Percentiles rank a stretch among this genome's conserved stretches.
These are phyloP conservation scores for Auricularia cornea DNA, from an alignment of 768 basidiomycete genomes.

Conservation along the genomic window DNA sequence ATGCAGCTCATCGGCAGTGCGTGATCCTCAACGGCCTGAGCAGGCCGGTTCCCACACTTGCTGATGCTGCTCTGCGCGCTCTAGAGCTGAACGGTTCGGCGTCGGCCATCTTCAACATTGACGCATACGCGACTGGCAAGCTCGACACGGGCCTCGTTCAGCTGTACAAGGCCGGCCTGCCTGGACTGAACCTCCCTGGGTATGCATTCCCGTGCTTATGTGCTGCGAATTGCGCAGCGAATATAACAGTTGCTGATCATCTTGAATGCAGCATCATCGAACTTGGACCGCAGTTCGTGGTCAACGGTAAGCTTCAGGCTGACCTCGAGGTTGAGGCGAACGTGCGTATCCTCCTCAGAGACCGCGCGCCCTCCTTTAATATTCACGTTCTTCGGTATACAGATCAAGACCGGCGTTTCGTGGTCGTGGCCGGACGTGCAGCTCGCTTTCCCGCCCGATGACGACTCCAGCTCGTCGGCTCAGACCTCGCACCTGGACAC, in stretches of 20 bases:
- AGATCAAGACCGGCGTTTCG: not conserved
- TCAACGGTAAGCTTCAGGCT: constrained; percentile 31
- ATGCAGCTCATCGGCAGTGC: constrained; percentile 30
- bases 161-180: constrained; percentile 35
- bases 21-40: too few species aligned
- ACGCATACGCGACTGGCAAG: constrained; percentile 20
- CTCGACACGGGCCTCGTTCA: constrained; percentile 36
- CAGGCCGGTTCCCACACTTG: too few species aligned
- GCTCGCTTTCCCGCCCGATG: constrained; percentile 25
- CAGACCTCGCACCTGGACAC: constrained; percentile 1
- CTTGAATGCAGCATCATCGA: constrained; percentile 30
- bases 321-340: constrained; percentile 31
- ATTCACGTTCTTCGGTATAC: constrained; percentile 38
- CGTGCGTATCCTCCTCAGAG: constrained; percentile 35
- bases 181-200: constrained; percentile 44
- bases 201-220: constrained; percentile 13
- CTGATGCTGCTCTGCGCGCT: not conserved
- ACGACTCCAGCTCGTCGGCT: constrained; percentile 8
- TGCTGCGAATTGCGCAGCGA: not conserved
- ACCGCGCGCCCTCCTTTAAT: constrained; percentile 33
- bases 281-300: constrained; percentile 39
- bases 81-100: constrained; percentile 1
- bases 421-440: constrained; percentile 11
- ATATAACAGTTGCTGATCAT: not conserved
- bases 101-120: not conserved